Evolutionary conservation across 2,329 filamentous ascomycete genomes (phyloP).

Genomic region (Sporothrix variecibatus): DNA sequence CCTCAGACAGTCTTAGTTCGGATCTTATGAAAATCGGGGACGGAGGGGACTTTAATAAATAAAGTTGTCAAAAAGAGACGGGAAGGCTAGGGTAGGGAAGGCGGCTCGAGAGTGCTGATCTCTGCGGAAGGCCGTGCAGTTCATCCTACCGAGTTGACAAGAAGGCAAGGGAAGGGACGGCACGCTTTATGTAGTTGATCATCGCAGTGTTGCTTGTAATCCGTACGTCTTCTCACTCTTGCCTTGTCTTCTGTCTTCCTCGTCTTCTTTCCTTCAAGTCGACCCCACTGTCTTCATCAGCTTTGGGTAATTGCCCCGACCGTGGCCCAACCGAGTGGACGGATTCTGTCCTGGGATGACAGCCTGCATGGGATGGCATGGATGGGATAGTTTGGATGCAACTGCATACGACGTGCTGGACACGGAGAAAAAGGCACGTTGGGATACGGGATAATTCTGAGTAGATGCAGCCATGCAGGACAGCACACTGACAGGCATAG

Average conservation of each 20-base stretch:
- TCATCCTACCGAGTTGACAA: neutral
- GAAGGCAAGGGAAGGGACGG: neutral
- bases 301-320: slow-evolving; percentile 12
- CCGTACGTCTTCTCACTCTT: too few relatives aligned
- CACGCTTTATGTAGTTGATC: neutral
- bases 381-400: neutral
- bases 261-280: neutral
- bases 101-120: slow-evolving; percentile 16
- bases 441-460: too few relatives aligned
- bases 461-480: neutral
- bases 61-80: neutral
- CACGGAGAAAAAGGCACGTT: neutral
- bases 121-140: slow-evolving; percentile 12
- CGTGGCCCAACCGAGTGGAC: slow-evolving; percentile 7
- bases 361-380: neutral
- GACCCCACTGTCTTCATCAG: neutral
- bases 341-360: too few relatives aligned
- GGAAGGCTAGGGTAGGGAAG: neutral
- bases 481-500: neutral
- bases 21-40: neutral
- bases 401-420: neutral
- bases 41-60: neutral
- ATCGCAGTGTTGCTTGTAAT: too few relatives aligned
- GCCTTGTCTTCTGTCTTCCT: neutral
- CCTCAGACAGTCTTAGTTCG: neutral